A percentile compares a stretch with the other conserved stretches of the same genome.
phyloP scores from a whole-genome alignment of 139 green algal species.

The Picochlorum sp. region DNA sequence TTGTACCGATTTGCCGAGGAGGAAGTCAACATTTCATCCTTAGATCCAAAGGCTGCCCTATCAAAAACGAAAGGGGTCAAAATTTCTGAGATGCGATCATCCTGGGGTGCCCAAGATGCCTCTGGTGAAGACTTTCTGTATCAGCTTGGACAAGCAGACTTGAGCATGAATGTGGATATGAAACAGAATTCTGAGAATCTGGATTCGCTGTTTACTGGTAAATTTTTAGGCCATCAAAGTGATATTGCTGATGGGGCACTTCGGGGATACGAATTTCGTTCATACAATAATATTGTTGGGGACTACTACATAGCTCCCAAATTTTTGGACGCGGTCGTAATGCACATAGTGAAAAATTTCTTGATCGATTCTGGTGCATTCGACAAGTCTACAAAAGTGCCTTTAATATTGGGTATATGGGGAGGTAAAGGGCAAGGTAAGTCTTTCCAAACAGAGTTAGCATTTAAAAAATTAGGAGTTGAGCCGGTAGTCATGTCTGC shows the following conservation, averaged over 20 bases:
- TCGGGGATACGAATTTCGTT: slow-evolving; percentile 47
- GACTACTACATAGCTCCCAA: slow-evolving; percentile 77
- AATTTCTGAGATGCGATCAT: slow-evolving; percentile 11
- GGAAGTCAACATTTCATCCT: not conserved
- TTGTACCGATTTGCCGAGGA: not conserved
- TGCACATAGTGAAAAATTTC: slow-evolving; percentile 87
- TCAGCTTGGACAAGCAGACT: slow-evolving; percentile 28
- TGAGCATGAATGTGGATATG: slow-evolving; percentile 32
- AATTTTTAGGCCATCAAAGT: slow-evolving; percentile 46
- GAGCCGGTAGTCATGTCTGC: slow-evolving; percentile 76
- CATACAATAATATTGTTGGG: slow-evolving; percentile 58
- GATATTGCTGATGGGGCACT: slow-evolving; percentile 71
- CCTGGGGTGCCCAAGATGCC: slow-evolving; percentile 38
- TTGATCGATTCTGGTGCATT: slow-evolving; percentile 46
- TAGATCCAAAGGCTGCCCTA: not conserved
- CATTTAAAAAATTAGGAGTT: slow-evolving; percentile 80
- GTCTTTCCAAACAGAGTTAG: slow-evolving; percentile 66
- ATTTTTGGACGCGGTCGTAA: slow-evolving; percentile 59
- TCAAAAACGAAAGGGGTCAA: not conserved
- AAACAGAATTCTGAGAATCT: slow-evolving; percentile 24
- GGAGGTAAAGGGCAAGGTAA: slow-evolving; percentile 38
- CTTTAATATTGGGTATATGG: slow-evolving; percentile 43
- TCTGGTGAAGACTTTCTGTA: slow-evolving; percentile 43
- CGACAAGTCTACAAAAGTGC: slow-evolving; percentile 14
- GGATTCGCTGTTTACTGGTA: slow-evolving; percentile 58